These are phyloP conservation scores for Leccinellum rugosiceps DNA, from an alignment of 768 basidiomycete genomes.

Conservation along the genomic window DNA sequence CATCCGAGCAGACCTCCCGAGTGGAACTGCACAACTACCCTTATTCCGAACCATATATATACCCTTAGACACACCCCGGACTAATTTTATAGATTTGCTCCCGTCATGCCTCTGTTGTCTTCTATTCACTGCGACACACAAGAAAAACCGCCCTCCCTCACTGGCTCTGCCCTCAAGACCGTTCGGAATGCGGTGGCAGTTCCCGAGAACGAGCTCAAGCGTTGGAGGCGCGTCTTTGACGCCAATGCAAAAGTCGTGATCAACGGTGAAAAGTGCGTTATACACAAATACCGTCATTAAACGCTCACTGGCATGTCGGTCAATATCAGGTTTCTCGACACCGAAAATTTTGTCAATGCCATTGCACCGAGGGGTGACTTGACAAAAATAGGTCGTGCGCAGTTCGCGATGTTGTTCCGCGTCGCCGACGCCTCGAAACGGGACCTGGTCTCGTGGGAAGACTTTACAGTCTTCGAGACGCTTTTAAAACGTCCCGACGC, in stretches of 20 bases:
- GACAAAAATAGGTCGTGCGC: slow-evolving; percentile 79
- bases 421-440: slow-evolving; percentile 79
- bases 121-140: slow-evolving; percentile 55
- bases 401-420: slow-evolving; percentile 87
- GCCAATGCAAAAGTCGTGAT: slow-evolving; percentile 67
- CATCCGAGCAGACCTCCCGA: slow-evolving; percentile 5
- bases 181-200: slow-evolving; percentile 67
- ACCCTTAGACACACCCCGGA: slow-evolving; percentile 33
- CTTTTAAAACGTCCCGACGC: slow-evolving; percentile 91
- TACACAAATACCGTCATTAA: slow-evolving; percentile 18
- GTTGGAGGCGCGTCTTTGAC: slow-evolving; percentile 90
- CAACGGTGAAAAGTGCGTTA: slow-evolving; percentile 77
- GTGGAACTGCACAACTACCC: slow-evolving; percentile 20
- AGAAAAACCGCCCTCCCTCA: slow-evolving; percentile 37
- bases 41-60: slow-evolving; percentile 28
- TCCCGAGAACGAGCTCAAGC: slow-evolving; percentile 80
- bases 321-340: slow-evolving; percentile 71
- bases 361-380: slow-evolving; percentile 88
- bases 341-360: slow-evolving; percentile 89
- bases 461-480: slow-evolving; percentile 95
- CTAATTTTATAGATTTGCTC: slow-evolving; percentile 37
- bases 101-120: no score
- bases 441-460: slow-evolving; percentile 87
- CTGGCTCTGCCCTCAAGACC: slow-evolving; percentile 55
- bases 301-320: slow-evolving; percentile 3